A percentile compares a stretch with the other conserved stretches of the same genome.
These are phyloP conservation scores for Aureobasidium subglaciale DNA, from an alignment of 2,329 filamentous ascomycete species.

Conservation along the genomic window DNA sequence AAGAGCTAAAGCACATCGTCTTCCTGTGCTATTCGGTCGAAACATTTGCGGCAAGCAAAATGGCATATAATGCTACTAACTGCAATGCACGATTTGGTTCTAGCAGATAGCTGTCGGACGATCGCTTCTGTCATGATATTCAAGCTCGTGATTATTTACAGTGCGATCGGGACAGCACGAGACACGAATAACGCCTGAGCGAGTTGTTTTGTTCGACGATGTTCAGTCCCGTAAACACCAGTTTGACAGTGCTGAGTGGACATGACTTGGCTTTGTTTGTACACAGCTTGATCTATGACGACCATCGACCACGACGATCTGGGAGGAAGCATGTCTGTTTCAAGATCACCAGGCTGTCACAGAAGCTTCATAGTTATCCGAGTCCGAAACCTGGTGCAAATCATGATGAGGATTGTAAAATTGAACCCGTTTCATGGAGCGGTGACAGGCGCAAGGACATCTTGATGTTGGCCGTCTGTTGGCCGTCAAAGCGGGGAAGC, in stretches of 20 bases:
- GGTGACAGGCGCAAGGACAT: slow-evolving; percentile 1
- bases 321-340: background rate
- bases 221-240: background rate
- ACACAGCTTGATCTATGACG: background rate
- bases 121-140: too few relatives aligned
- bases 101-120: too few relatives aligned
- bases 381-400: background rate
- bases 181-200: too few relatives aligned
- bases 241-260: background rate
- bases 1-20: too few relatives aligned
- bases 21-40: too few relatives aligned
- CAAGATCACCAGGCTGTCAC: background rate
- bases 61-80: too few relatives aligned
- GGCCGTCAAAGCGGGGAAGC: background rate
- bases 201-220: too few relatives aligned
- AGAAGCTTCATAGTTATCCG: background rate
- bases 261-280: background rate
- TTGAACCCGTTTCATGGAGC: background rate
- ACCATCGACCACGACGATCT: background rate
- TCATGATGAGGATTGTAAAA: background rate
- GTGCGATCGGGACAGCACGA: too few relatives aligned
- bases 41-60: too few relatives aligned
- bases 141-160: too few relatives aligned
- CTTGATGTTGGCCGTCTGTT: background rate
- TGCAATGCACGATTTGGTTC: too few relatives aligned